Evolutionary conservation across 352 stramenopile species (phyloP).

Genomic region (Phytophthora aleatoria): DNA sequence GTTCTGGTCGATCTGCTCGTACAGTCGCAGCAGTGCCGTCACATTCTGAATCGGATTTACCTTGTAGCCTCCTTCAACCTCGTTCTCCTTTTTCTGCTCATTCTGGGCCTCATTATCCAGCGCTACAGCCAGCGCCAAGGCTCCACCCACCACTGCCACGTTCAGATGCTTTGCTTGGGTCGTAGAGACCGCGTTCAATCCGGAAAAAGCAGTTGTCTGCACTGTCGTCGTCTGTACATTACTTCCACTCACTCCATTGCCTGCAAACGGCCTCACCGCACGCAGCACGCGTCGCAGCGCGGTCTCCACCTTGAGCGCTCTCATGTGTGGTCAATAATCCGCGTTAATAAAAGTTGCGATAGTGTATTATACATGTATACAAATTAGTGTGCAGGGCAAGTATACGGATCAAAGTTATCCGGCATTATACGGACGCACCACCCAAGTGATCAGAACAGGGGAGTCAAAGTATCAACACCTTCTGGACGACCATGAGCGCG

Average conservation of each 20-base stretch:
- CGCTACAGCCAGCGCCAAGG: slow-evolving; percentile 17
- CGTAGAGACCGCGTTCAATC: slow-evolving; percentile 6
- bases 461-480: slow-evolving; percentile 5
- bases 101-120: slow-evolving; percentile 20
- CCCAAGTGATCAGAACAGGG: slow-evolving; percentile 2
- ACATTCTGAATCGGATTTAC: slow-evolving; percentile 80
- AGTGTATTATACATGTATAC: slow-evolving; percentile 2
- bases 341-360: neutral
- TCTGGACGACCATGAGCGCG: slow-evolving; percentile 34
- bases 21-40: slow-evolving; percentile 67
- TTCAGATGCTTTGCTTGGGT: slow-evolving; percentile 6
- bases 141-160: slow-evolving; percentile 8
- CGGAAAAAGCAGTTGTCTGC: slow-evolving; percentile 10
- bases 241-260: neutral
- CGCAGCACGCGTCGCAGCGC: slow-evolving; percentile 18
- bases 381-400: neutral
- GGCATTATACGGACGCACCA: slow-evolving; percentile 19
- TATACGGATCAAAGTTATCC: neutral
- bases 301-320: slow-evolving; percentile 9
- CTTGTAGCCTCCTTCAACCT: slow-evolving; percentile 36
- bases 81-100: slow-evolving; percentile 23
- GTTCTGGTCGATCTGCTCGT: slow-evolving; percentile 87
- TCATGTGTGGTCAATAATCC: slow-evolving; percentile 6
- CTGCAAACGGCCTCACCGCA: neutral
- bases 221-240: neutral